Evolutionary conservation across 2,329 filamentous ascomycete species (phyloP), one percentile per base, ranked within the genome.

Genomic region (Acrocalymma vagum): DNA sequence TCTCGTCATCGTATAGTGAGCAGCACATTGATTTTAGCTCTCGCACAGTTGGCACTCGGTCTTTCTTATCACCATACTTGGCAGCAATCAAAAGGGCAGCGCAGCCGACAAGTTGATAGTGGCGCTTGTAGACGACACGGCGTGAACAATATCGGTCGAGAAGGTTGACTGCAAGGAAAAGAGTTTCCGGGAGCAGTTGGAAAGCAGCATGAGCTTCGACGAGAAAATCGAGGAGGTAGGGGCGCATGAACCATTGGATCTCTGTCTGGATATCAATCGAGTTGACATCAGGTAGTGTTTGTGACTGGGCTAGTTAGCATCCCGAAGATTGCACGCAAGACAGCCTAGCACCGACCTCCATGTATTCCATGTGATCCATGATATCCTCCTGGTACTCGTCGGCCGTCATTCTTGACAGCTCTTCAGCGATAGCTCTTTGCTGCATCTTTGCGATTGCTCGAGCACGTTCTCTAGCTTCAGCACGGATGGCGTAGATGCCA

Each of bases 21-120:
- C 94, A 97, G 81, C 94, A 99, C 94, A 99, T 97, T 57, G 93
- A 95, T 81, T 96, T 96, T 53, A 99, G 80, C 71, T 99, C 94
- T 68, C 90, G 86, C 68, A 99, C 95, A 53, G 95, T 94, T 4
- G 94, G 94, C n/a, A 99, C 94, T 35, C 92, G 85, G 67, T 99
- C 94, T 78, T 99, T 99, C 79, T 94, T 93, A 75, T 99, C 94
- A 43, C 93, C 93, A 68, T 97, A 99, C 79, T 99, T 99, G 72
- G 94, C 90, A 54, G 94, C 93, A 64, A 99, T 97, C 53, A 99
- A 83, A 36, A 99, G 84, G 21, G 94, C 90, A 47, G 94, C 92
- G 72, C 94, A 99, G 59, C 94, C 94, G 45, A 99, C 94, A 35
- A 99, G 79, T 74, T 99, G 94, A 71, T 99, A 99, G 74, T 99